Evolutionary conservation across 164 flowering plant species (phyloP).

Genomic region (Sedum album): DNA sequence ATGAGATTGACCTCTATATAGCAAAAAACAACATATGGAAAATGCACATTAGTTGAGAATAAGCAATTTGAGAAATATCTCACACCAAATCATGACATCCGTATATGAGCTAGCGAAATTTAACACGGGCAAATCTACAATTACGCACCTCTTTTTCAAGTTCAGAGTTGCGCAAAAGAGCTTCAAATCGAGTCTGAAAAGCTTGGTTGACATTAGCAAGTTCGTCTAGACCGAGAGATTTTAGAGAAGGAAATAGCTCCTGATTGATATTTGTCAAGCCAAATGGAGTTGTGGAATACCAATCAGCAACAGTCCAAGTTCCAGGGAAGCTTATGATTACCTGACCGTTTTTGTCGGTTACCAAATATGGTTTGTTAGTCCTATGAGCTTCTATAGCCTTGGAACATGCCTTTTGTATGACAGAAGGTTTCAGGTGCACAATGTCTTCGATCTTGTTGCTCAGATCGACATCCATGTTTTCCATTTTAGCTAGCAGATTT

Average conservation of each 20-base stretch:
- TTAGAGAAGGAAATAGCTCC: slow-evolving; percentile 37
- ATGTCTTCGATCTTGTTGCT: not conserved
- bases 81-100: no score
- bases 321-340: slow-evolving; percentile 35
- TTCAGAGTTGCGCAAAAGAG: slow-evolving; percentile 13
- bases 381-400: not conserved
- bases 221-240: slow-evolving; percentile 36
- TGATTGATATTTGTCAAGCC: slow-evolving; percentile 32
- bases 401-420: not conserved
- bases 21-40: not conserved
- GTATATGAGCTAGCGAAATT: no score
- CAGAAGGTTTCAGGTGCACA: not conserved
- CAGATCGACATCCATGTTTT: not conserved
- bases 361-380: not conserved
- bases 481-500: not conserved
- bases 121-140: no score
- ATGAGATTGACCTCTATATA: not conserved
- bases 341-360: not conserved
- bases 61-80: no score
- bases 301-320: slow-evolving; percentile 34
- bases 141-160: slow-evolving; percentile 37
- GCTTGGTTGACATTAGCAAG: slow-evolving; percentile 39
- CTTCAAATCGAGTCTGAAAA: slow-evolving; percentile 35
- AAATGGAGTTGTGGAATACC: slow-evolving; percentile 32
- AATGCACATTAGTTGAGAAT: no score